Conservation (phyloP, 768 basidiomycete genomes). For the Strobilomyces echinocephalus region DNA sequence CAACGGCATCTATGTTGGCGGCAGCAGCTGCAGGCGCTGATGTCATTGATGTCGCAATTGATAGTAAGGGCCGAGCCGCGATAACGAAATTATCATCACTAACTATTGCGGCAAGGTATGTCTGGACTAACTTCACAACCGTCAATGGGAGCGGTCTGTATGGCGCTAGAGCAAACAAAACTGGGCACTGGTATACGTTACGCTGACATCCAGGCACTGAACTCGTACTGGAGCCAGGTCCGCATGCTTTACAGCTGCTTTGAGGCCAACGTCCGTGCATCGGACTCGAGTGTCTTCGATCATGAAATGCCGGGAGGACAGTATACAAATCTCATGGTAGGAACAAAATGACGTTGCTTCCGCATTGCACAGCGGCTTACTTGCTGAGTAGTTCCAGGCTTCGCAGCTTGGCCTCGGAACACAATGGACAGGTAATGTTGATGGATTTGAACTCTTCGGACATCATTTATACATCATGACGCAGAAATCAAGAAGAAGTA, state of each 20-base stretch:
- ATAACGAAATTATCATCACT: conserved; percentile 3
- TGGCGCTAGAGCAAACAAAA: conserved; percentile 90
- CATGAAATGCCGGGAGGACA: conserved; percentile 99
- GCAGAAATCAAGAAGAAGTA: conserved; percentile 97
- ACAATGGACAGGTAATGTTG: conserved; percentile 76
- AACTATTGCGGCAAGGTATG: conserved; percentile 61
- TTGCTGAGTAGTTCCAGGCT: conserved; percentile 82
- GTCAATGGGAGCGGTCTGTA: conserved; percentile 95
- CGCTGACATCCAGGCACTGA: conserved; percentile 94
- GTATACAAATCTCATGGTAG: conserved; percentile 89
- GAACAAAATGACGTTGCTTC: conserved; percentile 21
- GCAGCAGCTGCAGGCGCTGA: conserved; percentile 96
- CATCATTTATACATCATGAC: conserved; percentile 3
- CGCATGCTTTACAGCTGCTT: conserved; percentile 94
- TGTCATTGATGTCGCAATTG: conserved; percentile 96
- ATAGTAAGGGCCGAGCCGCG: conserved; percentile 58
- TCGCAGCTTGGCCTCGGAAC: conserved; percentile 94
- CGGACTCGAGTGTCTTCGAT: conserved; percentile 96
- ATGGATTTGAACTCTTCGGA: conserved; percentile 4
- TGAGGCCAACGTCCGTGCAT: conserved; percentile 95
- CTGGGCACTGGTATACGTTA: conserved; percentile 96
- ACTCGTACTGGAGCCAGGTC: conserved; percentile 97
- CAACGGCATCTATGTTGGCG: conserved; percentile 95
- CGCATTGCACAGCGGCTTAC: conserved; percentile 19
- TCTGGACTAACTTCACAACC: conserved; percentile 98